phyloP scores from a whole-genome alignment of 2,329 filamentous ascomycete species.

The Aschersonia sp. region DNA sequence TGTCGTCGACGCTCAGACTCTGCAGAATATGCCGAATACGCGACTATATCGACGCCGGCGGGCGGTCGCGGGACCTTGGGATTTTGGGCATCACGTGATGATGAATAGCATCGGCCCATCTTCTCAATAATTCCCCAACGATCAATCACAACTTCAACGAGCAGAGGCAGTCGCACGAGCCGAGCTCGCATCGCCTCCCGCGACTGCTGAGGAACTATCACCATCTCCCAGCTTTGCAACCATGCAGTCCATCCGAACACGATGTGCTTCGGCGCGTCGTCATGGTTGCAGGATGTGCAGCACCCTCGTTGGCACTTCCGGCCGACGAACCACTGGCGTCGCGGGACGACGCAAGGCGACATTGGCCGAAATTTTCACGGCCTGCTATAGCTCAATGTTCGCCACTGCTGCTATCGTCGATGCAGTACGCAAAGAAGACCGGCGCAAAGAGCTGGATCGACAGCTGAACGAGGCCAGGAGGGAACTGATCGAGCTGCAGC shows the following conservation, averaged over 20 bases:
- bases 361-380: constrained; percentile 43
- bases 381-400: constrained; percentile 53
- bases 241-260: constrained; percentile 58
- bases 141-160: no score
- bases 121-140: background rate
- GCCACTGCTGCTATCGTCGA: constrained; percentile 51
- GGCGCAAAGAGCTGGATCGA: constrained; percentile 44
- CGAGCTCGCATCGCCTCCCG: no score
- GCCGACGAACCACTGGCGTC: constrained; percentile 34
- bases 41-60: no score
- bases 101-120: background rate
- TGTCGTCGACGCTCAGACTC: no score
- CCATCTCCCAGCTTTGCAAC: constrained; percentile 5
- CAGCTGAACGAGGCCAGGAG: constrained; percentile 40
- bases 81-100: constrained; percentile 1
- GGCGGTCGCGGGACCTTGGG: no score
- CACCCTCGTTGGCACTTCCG: constrained; percentile 29
- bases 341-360: constrained; percentile 33
- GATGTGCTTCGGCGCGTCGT: constrained; percentile 46
- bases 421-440: constrained; percentile 39
- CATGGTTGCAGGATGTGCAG: constrained; percentile 51
- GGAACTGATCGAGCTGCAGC: constrained; percentile 25
- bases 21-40: no score
- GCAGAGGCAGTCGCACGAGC: no score
- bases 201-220: no score